These are phyloP conservation scores for Ogataea hybrid DNA, from an alignment of 1,139 yeast genomes.

Conservation along the genomic window DNA sequence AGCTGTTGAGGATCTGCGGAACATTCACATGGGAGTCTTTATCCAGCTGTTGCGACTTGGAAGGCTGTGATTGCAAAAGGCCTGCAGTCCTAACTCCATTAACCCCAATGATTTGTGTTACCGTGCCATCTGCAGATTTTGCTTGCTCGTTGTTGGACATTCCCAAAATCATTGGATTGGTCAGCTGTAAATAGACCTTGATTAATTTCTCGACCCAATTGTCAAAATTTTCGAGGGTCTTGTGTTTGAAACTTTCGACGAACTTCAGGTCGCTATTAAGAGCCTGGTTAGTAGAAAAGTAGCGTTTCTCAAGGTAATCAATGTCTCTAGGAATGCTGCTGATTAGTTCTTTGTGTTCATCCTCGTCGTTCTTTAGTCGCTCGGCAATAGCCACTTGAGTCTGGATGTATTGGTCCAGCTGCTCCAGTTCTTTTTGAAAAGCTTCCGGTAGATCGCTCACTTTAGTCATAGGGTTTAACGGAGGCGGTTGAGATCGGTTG, in stretches of 20 bases:
- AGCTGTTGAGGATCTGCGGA: constrained; percentile 42
- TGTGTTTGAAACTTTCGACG: constrained; percentile 39
- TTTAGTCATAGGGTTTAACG: constrained; percentile 79
- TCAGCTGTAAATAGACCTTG: constrained; percentile 33
- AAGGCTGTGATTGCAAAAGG: constrained; percentile 18
- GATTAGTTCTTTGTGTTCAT: constrained; percentile 66
- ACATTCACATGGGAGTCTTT: constrained; percentile 28
- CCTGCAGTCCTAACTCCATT: constrained; percentile 27
- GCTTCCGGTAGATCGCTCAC: constrained; percentile 81
- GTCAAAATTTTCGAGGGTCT: constrained; percentile 33
- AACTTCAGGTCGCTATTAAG: constrained; percentile 63
- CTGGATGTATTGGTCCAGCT: constrained; percentile 78
- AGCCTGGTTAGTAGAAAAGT: constrained; percentile 67
- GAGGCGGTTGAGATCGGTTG: constrained; percentile 38
- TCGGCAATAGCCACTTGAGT: constrained; percentile 83
- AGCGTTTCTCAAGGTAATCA: constrained; percentile 61
- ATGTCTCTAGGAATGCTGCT: constrained; percentile 85
- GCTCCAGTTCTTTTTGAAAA: constrained; percentile 74
- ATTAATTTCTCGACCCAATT: constrained; percentile 36
- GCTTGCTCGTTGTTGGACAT: constrained; percentile 23
- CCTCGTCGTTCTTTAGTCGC: constrained; percentile 62
- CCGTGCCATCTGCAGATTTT: constrained; percentile 19
- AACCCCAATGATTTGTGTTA: constrained; percentile 28
- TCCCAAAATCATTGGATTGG: constrained; percentile 30
- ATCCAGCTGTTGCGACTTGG: constrained; percentile 14